Base-by-base conservation (phyloP, 495 filamentous ascomycete species). In the Xylaria scruposa region DNA sequence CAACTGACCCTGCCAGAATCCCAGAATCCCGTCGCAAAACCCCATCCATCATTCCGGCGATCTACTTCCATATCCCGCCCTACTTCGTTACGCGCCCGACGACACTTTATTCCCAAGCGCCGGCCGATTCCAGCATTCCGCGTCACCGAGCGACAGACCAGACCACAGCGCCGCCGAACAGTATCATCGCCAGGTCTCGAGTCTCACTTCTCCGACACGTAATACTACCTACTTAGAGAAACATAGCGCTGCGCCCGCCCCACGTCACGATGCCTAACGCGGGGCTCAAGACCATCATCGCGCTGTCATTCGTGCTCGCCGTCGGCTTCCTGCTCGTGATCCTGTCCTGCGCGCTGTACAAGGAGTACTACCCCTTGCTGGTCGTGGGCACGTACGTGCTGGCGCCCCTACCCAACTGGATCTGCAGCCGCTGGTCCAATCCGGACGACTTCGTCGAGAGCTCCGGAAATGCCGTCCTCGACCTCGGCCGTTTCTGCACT, bases 311-410 rank as follows among this genome's bases (percentile, higher is more conserved):
- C 84, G 97, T 99, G 78, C 93, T 99, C 68, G 97, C 97, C 71
- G 96, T 99, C 80, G 96, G 96, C 77, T 99, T 99, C 88, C 93
- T 99, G 78, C 94, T 99, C 72, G 95, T 98, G 56, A 99, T 99
- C 83, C 93, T 99, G 78, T 97, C 94, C 72, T 96, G 94, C 78
- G 96, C 97, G 40, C 91, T 99, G 65, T 98, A 90, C 86, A 86
- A 94, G 70, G 92, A 93, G 79, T 99, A 97, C 89, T 93, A 95
- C 76, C 93, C 96, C 36, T 87, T 99, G 72, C 88, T 98, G 56
- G 96, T 98, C 68, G 96, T 98, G 64, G 97, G 90, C 74, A 98
- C 96, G 71, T 98, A 98, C 84, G 88, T 97, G 71, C 78, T 98
- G 76, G 96, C 96, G 67, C 97, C 96, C 7, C 83, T 99, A 49